Percentiles rank a stretch among this genome's conserved stretches.
These are phyloP conservation scores for Dictyostelium purpureum DNA, from an alignment of 78 protist genomes.

Conservation along the genomic window DNA sequence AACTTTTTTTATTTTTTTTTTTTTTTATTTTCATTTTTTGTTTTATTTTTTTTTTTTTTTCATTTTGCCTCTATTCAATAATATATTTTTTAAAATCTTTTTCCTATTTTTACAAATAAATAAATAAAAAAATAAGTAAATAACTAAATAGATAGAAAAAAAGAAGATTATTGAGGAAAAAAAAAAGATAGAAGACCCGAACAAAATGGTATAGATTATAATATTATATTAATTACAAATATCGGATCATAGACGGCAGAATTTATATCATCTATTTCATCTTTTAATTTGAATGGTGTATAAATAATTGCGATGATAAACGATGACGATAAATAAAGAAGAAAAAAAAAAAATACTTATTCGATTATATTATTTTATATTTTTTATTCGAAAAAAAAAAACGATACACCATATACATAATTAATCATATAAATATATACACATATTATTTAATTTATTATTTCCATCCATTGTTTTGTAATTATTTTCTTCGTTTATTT, in stretches of 20 bases:
- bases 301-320: no score
- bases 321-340: no score
- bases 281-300: not conserved
- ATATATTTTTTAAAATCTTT: not conserved
- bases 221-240: no score
- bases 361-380: no score
- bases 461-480: no score
- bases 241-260: not conserved
- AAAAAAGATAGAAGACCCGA: not conserved
- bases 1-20: not conserved
- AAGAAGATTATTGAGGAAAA: not conserved
- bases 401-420: no score
- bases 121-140: not conserved
- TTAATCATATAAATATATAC: no score
- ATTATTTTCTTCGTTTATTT: no score
- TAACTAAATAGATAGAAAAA: not conserved
- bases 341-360: no score
- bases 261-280: no score
- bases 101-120: not conserved
- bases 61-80: not conserved
- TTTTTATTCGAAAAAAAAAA: no score
- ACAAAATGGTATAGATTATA: not conserved
- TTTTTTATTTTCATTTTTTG: not conserved
- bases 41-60: not conserved
- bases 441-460: no score